Evolutionary conservation across 768 basidiomycete species (phyloP).

Genomic region (Chiua virens): DNA sequence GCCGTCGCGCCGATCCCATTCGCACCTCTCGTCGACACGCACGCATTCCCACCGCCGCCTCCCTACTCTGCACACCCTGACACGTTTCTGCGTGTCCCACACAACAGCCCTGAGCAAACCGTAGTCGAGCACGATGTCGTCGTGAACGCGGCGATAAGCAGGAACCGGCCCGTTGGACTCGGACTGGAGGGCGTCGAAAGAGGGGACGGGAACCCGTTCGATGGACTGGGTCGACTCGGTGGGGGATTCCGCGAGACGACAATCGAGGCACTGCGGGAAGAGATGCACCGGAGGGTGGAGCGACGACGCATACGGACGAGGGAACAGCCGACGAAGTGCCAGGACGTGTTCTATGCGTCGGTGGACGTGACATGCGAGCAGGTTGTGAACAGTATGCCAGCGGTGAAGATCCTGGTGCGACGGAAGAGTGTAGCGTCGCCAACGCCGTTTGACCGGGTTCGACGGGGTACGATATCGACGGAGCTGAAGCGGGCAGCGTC

Average conservation of each 20-base stretch:
- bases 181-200: constrained; percentile 28
- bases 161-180: constrained; percentile 17
- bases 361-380: constrained; percentile 5
- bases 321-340: constrained; percentile 19
- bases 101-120: constrained; percentile 26
- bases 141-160: not conserved
- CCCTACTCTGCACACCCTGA: constrained; percentile 17
- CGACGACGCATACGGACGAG: constrained; percentile 18
- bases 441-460: constrained; percentile 13
- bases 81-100: constrained; percentile 20
- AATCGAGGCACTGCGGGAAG: constrained; percentile 14
- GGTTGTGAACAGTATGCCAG: not conserved
- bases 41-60: constrained; percentile 26
- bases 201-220: constrained; percentile 24
- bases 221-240: constrained; percentile 30
- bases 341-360: constrained; percentile 31
- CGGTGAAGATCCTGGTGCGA: constrained; percentile 13
- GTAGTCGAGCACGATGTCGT: not conserved
- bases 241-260: constrained; percentile 20
- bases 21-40: constrained; percentile 28
- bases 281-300: constrained; percentile 21
- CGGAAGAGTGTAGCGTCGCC: constrained; percentile 20
- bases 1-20: constrained; percentile 21
- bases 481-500: constrained; percentile 31
- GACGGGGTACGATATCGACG: constrained; percentile 30